Evolutionary conservation across 768 basidiomycete species (phyloP), one percentile per base, ranked within the genome.

Genomic region (Pulveroboletus ravenelii): DNA sequence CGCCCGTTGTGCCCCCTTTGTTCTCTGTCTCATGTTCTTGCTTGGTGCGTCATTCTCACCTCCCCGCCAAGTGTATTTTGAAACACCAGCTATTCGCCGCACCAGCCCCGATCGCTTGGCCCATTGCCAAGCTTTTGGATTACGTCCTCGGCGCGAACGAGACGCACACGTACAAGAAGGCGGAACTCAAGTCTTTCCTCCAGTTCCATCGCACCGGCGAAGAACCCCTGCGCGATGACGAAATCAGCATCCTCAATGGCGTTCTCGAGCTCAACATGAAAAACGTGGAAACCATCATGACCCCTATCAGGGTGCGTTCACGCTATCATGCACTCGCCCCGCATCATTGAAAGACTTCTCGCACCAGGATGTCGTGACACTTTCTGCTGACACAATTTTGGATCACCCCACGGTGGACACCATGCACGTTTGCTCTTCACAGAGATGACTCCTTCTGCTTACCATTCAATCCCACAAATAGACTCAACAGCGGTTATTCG

Each of bases 401-500:
- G 86, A 96, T 65, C 84, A 91, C 57, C 72, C 78, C 1, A 80
- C 80, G 1, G 83, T 98, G 15, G 91, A 94, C 62, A 74, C 73
- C 41, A 79, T 91, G 88, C 87, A 59, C 12, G 76, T 67, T 66
- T 45, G n/a, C 6, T 52, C 31, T 5, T 51, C 39, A n/a, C n/a
- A 13, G 34, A 48, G 12, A 36, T 12, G 42, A 25, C 36, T 29
- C 30, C 14, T 52, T 12, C 20, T 17, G 25, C 54, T 56, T 42
- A 58, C 27, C 8, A 20, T 39, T 45, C 47, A 60, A 46, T 52
- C 32, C 17, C 48, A 5, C 9, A 48, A 23, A n/a, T 58, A 87
- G 84, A 40, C 67, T 88, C 18, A 62, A 75, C n/a, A 87, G 84
- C 55, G 94, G 94, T 0, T 96, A 95, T 64, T 94, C 93, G 1